Percentiles rank a stretch among this genome's conserved stretches.
phyloP scores from a whole-genome alignment of 2,329 filamentous ascomycete genomes.

The Drechslerella dactyloides region DNA sequence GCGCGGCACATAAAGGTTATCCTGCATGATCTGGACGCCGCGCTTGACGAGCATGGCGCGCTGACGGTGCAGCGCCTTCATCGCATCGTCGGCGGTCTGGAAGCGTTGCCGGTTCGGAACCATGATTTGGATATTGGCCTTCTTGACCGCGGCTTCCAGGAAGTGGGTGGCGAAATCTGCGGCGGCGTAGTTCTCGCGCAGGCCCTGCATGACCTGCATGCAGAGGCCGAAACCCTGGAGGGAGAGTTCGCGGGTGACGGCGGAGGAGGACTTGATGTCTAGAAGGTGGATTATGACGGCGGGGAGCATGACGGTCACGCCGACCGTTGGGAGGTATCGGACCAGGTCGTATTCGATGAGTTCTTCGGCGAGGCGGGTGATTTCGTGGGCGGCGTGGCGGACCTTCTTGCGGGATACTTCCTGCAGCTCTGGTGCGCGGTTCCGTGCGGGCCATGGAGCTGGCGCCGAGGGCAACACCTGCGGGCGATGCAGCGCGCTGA shows the following conservation, averaged over 20 bases:
- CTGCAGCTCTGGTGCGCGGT: conserved; percentile 70
- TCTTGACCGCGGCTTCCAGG: conserved; percentile 87
- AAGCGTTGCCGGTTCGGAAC: conserved; percentile 56
- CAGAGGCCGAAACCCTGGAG: conserved; percentile 85
- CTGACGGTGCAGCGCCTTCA: conserved; percentile 37
- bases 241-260: conserved; percentile 73
- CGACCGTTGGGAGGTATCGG: conserved; percentile 81
- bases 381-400: conserved; percentile 80
- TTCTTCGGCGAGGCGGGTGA: conserved; percentile 81
- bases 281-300: conserved; percentile 93
- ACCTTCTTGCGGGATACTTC: conserved; percentile 83
- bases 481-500: conserved; percentile 87
- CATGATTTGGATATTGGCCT: conserved; percentile 77
- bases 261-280: conserved; percentile 84
- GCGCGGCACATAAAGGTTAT: conserved; percentile 47
- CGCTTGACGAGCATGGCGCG: conserved; percentile 44
- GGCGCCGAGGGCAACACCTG: conserved; percentile 82
- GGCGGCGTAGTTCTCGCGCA: conserved; percentile 87
- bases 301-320: conserved; percentile 86
- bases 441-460: conserved; percentile 53
- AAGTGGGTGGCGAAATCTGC: conserved; percentile 97
- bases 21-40: conserved; percentile 49
- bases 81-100: conserved; percentile 48
- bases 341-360: conserved; percentile 76
- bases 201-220: conserved; percentile 86